These are phyloP conservation scores for Musa beccarii DNA, from an alignment of 176 grass and related monocot species.

Conservation along the genomic window DNA sequence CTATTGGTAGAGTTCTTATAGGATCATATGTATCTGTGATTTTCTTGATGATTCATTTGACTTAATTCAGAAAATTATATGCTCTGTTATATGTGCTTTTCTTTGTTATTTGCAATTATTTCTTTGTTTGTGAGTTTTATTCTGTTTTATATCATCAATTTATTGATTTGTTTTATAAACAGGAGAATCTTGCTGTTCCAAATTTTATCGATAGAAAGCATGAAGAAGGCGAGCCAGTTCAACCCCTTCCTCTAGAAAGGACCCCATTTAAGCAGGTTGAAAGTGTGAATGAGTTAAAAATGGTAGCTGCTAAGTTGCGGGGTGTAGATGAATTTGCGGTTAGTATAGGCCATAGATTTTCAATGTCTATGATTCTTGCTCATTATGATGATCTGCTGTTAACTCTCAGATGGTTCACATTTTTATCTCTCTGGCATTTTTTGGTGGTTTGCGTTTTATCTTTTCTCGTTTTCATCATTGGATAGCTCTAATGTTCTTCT, in stretches of 20 bases:
- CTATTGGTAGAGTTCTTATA: too few species aligned
- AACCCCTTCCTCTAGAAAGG: constrained; percentile 51
- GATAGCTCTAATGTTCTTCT: too few species aligned
- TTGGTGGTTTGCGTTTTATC: too few species aligned
- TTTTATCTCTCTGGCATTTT: background rate
- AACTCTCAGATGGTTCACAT: background rate
- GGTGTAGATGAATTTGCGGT: constrained; percentile 82
- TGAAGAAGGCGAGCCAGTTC: constrained; percentile 58
- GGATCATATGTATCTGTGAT: too few species aligned
- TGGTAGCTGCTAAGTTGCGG: constrained; percentile 75
- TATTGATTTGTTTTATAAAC: constrained; percentile 15
- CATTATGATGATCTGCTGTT: background rate
- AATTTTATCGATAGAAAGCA: constrained; percentile 68
- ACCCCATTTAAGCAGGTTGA: constrained; percentile 83
- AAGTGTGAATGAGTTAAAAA: constrained; percentile 48
- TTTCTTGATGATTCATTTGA: too few species aligned
- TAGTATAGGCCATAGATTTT: constrained; percentile 30
- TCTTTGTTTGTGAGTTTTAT: background rate
- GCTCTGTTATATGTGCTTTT: too few species aligned
- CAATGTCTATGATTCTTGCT: constrained; percentile 5
- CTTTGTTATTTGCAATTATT: background rate
- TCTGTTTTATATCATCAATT: background rate
- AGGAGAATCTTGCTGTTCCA: constrained; percentile 53
- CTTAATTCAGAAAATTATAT: too few species aligned
- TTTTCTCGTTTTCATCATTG: too few species aligned